Base-by-base conservation (phyloP, 108 stramenopile species). In the Fistulifera pelliculosa region DNA sequence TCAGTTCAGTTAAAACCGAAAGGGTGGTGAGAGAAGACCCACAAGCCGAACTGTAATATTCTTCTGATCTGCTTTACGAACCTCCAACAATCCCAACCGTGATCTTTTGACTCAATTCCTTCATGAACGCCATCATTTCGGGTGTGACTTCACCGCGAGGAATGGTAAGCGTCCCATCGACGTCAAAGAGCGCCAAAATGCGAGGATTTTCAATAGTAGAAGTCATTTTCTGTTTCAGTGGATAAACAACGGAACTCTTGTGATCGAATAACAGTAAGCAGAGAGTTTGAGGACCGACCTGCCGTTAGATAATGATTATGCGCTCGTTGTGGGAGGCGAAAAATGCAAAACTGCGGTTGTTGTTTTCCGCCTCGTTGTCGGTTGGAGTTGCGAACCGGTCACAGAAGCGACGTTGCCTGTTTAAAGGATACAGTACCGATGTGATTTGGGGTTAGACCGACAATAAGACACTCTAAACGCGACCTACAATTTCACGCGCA, bases 31-130 rank as follows among this genome's bases (percentile, higher is more conserved):
- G 17, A 45, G 7, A 41, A 41, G 14, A 45, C 19, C 7, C 21
- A 45, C 4, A 21, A 4, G 44, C 31, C 8, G 31, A 35, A 35
- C 31, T 35, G 8, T 3, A 6, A 3, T 8, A 3, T 35, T 6
- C 31, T 8, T 6, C 8, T 8, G 31, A 6, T 35, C 3, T 35
- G 28, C 23, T 4, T 40, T 35, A 25, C 56, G 11, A 21, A 35
- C 96, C 96, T 38, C 98, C 97, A n/a, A 99, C 98, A 60, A 99
- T 95, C 16, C 99, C 99, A 41, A 98, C 76, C 19, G 94, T 95
- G 56, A 99, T 90, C 52, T 93, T 90, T 55, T 84, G 65, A 48
- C 87, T 74, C 17, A 99, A 83, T 14, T 69, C 65, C 50, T 79
- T 81, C 75, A 99, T 76, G 70, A 94, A 95, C 0, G 61, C 71